These are phyloP conservation scores for Russula dissimulans DNA, from an alignment of 768 basidiomycete species.

Conservation along the genomic window DNA sequence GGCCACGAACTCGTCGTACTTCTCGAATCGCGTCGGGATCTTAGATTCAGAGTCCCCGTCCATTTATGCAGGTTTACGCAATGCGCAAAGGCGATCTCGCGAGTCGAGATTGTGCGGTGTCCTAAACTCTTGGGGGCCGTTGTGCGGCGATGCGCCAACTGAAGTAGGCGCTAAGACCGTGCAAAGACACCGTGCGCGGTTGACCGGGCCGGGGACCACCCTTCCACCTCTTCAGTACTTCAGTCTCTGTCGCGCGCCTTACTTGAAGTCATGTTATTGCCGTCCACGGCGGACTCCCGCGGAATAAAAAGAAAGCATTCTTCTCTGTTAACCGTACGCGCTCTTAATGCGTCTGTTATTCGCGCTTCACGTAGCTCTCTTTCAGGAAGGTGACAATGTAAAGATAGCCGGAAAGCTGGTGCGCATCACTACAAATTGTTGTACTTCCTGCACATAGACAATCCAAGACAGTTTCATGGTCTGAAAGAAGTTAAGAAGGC, in stretches of 20 bases:
- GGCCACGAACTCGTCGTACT: slow-evolving; percentile 45
- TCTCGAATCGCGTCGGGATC: slow-evolving; percentile 47
- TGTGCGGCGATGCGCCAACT: no score
- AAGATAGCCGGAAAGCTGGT: slow-evolving; percentile 13
- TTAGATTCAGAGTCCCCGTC: slow-evolving; percentile 37
- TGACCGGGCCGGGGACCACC: neutral
- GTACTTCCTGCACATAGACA: neutral
- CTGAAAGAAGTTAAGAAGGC: slow-evolving; percentile 64
- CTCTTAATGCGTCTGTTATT: neutral
- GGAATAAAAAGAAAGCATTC: slow-evolving; percentile 11
- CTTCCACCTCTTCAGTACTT: neutral
- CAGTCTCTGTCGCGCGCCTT: no score
- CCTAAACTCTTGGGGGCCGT: no score
- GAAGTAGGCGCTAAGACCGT: neutral
- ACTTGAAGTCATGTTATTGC: neutral
- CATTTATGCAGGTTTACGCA: neutral
- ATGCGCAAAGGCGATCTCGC: neutral
- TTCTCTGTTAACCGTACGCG: neutral
- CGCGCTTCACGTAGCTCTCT: neutral
- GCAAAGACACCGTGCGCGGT: no score
- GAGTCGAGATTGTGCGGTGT: neutral
- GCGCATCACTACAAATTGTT: neutral
- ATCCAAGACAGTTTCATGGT: slow-evolving; percentile 53
- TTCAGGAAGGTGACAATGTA: slow-evolving; percentile 1
- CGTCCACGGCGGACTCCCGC: neutral